These are phyloP conservation scores for Marsdenia floribunda DNA, from an alignment of 257 asterid genomes.

Conservation along the genomic window DNA sequence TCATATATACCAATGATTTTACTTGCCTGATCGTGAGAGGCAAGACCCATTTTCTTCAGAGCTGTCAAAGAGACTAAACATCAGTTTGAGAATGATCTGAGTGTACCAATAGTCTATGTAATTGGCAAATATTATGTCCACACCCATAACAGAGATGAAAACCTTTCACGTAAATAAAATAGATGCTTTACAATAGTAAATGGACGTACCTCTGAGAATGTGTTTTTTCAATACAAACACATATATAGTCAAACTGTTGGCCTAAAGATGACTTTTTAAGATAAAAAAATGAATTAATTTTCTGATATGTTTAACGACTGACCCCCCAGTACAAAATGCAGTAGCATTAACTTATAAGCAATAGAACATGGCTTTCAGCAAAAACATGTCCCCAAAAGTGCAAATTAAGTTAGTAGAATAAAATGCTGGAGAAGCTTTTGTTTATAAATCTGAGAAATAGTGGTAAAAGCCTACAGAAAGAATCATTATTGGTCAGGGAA, in stretches of 20 bases:
- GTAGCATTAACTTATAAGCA: background rate
- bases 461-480: background rate
- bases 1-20: background rate
- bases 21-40: conserved; percentile 47
- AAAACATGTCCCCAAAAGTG: background rate
- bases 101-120: background rate
- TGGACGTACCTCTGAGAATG: background rate
- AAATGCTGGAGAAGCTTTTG: background rate
- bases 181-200: background rate
- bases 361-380: background rate
- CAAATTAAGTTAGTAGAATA: background rate
- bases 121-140: background rate
- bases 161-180: background rate
- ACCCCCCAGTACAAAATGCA: background rate
- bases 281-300: background rate
- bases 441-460: background rate
- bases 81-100: background rate
- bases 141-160: background rate
- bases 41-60: conserved; percentile 38
- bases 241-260: background rate
- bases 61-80: conserved; percentile 36
- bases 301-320: background rate
- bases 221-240: background rate
- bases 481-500: background rate
- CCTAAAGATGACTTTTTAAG: background rate